Conservation (phyloP, 345 rosid genomes). For the Moringa oleifera region DNA sequence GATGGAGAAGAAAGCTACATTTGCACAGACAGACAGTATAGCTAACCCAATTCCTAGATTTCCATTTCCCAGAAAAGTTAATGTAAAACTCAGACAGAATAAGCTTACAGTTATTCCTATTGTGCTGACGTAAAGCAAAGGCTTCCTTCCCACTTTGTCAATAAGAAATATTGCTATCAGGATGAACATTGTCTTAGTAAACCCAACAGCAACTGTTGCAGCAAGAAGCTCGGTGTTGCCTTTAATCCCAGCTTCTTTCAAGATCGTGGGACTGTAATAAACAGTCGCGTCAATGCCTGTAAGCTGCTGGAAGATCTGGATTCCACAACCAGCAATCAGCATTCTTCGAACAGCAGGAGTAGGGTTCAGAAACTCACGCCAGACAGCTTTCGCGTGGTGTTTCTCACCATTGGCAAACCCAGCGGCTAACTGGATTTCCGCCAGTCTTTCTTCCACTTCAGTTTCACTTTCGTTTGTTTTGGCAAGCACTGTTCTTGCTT, state of each 20-base stretch:
- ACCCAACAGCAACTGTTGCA: conserved; percentile 66
- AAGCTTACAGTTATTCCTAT: conserved; percentile 61
- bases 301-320: conserved; percentile 63
- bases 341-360: conserved; percentile 40
- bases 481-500: conserved; percentile 45
- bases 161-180: conserved; percentile 49
- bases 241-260: conserved; percentile 44
- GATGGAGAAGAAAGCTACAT: conserved; percentile 60
- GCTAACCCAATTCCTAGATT: conserved; percentile 32
- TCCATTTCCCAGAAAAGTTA: conserved; percentile 32
- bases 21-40: conserved; percentile 42
- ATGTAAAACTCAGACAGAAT: conserved; percentile 34
- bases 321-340: conserved; percentile 57
- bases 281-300: conserved; percentile 65
- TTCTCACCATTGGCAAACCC: conserved; percentile 21
- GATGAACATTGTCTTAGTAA: conserved; percentile 54
- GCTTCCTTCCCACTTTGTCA: conserved; percentile 58
- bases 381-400: conserved; percentile 34
- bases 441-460: conserved; percentile 56
- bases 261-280: conserved; percentile 65
- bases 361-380: conserved; percentile 46
- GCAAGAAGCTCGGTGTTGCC: conserved; percentile 42
- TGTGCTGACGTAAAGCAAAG: conserved; percentile 57
- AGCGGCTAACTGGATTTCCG: conserved; percentile 50
- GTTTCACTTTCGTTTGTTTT: conserved; percentile 33